Percentiles rank a stretch among this genome's conserved stretches.
These are phyloP conservation scores for Agapanthus africanus DNA, from an alignment of 106 monocot species.

Conservation along the genomic window DNA sequence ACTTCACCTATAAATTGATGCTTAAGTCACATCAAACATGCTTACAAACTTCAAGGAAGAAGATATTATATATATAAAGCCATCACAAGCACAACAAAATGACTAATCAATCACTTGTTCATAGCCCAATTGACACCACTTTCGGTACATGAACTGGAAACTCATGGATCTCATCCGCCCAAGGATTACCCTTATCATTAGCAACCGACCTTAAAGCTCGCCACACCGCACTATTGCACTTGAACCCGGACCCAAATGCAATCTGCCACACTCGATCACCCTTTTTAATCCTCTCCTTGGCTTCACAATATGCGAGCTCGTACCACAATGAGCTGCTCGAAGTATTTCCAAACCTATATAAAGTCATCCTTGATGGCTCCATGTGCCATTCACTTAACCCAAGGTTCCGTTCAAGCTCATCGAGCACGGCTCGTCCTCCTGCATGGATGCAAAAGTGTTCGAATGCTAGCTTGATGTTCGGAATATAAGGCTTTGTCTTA, in stretches of 20 bases:
- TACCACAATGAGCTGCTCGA: constrained; percentile 18
- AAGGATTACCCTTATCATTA: constrained; percentile 11
- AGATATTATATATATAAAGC: too few species aligned
- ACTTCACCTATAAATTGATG: too few species aligned
- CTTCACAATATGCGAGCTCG: constrained; percentile 10
- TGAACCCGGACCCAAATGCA: constrained; percentile 16
- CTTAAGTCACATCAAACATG: too few species aligned
- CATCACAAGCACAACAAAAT: too few species aligned
- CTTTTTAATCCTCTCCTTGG: constrained; percentile 10
- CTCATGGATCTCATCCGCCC: constrained; percentile 27
- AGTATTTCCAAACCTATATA: constrained; percentile 13
- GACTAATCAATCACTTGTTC: too few species aligned
- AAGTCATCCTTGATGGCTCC: constrained; percentile 15
- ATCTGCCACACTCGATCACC: constrained; percentile 14
- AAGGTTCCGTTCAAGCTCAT: constrained; percentile 12
- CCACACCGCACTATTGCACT: constrained; percentile 16
- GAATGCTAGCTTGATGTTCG: constrained; percentile 14
- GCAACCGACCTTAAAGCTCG: constrained; percentile 7
- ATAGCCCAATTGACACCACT: constrained; percentile 14
- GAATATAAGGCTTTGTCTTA: constrained; percentile 13
- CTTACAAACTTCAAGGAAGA: too few species aligned
- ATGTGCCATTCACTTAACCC: constrained; percentile 12
- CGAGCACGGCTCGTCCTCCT: constrained; percentile 11
- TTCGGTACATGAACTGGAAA: constrained; percentile 42
- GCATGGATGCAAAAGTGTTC: constrained; percentile 17